Percentiles rank a stretch among this genome's conserved stretches.
phyloP scores from a whole-genome alignment of 306 rosid genomes.

The Prunus kanzakura region DNA sequence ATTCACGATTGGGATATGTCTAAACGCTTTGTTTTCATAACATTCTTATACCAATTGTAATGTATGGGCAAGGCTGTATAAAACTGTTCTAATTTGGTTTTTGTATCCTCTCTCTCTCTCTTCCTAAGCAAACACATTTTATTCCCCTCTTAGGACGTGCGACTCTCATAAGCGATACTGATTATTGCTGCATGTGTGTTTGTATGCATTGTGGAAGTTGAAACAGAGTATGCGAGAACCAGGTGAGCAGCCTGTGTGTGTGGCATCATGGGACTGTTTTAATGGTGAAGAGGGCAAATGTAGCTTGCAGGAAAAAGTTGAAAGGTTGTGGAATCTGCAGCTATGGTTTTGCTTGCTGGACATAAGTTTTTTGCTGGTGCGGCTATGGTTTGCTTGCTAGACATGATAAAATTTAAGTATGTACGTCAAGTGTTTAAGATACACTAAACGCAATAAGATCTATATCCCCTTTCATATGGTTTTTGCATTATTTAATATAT shows the following conservation, averaged over 20 bases:
- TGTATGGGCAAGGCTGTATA: neutral
- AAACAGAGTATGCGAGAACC: neutral
- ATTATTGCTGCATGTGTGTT: neutral
- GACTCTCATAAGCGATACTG: neutral
- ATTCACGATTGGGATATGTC: neutral
- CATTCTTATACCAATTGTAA: neutral
- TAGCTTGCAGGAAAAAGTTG: neutral
- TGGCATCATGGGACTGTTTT: neutral
- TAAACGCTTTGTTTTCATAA: neutral
- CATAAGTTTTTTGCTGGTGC: too few relatives aligned
- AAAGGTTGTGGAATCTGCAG: neutral
- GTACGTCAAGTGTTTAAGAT: too few relatives aligned
- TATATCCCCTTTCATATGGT: too few relatives aligned
- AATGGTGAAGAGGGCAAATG: neutral
- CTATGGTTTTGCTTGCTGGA: too few relatives aligned
- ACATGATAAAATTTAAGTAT: too few relatives aligned
- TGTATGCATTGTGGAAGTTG: neutral
- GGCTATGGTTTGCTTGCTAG: too few relatives aligned
- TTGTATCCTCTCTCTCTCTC: neutral
- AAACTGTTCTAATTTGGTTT: neutral
- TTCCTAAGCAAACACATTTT: neutral
- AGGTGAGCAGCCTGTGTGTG: neutral
- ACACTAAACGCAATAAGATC: too few relatives aligned
- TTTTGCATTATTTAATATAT: too few relatives aligned
- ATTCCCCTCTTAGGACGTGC: neutral